Conservation (phyloP, 1,284 basidiomycete species). For the Apiotrichum siamense region DNA sequence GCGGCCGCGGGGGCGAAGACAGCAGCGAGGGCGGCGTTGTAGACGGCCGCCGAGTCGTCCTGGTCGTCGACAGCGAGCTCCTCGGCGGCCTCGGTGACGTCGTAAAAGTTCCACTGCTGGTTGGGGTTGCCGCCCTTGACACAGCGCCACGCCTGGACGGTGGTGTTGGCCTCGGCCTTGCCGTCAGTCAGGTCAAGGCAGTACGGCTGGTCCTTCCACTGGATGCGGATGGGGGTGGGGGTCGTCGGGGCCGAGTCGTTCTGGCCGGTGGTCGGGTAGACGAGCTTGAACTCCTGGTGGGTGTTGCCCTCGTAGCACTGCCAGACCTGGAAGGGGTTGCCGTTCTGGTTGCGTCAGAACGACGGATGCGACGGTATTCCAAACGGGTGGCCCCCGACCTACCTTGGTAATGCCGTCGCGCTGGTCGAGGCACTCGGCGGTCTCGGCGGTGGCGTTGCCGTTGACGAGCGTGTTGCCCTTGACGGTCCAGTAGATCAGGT, state of each 20-base stretch:
- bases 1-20: background rate
- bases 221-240: constrained; percentile 12
- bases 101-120: constrained; percentile 36
- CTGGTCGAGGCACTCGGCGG: constrained; percentile 17
- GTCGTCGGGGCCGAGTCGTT: background rate
- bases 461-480: constrained; percentile 30
- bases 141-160: constrained; percentile 38
- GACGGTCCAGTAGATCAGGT: constrained; percentile 1
- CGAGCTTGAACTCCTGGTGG: constrained; percentile 32
- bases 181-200: constrained; percentile 39
- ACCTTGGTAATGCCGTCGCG: constrained; percentile 23
- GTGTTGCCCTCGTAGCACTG: constrained; percentile 30
- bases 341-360: too few species aligned
- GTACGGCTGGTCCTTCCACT: constrained; percentile 26
- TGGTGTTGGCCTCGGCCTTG: constrained; percentile 24
- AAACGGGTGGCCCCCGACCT: too few species aligned
- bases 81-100: constrained; percentile 28
- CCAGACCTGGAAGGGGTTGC: constrained; percentile 38
- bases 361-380: too few species aligned
- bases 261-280: background rate
- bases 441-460: constrained; percentile 23
- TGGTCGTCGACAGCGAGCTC: background rate
- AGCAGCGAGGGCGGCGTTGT: constrained; percentile 3
- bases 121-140: constrained; percentile 32
- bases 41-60: constrained; percentile 7